phyloP scores from a whole-genome alignment of 2,329 filamentous ascomycete genomes.

The Fusarium pininemorale region DNA sequence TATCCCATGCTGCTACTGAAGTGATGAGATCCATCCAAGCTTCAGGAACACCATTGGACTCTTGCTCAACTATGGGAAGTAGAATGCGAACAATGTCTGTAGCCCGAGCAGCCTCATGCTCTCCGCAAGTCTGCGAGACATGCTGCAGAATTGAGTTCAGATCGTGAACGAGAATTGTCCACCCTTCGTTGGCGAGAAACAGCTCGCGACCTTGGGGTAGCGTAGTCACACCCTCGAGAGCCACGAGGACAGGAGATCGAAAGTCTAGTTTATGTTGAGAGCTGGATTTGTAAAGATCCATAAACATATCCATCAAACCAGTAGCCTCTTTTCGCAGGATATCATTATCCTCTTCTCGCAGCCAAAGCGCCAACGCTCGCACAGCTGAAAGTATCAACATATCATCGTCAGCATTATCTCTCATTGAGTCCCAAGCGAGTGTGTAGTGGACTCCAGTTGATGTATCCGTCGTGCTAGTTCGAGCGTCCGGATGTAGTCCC shows the following conservation, averaged over 20 bases:
- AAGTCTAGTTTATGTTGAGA: constrained; percentile 57
- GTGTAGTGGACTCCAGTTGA: constrained; percentile 57
- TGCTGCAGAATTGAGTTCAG: constrained; percentile 55
- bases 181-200: constrained; percentile 63
- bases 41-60: constrained; percentile 56
- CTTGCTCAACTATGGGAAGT: constrained; percentile 60
- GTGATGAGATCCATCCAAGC: constrained; percentile 67
- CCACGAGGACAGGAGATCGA: constrained; percentile 65
- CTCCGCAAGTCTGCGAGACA: constrained; percentile 36
- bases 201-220: constrained; percentile 57
- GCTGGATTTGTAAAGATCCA: constrained; percentile 66
- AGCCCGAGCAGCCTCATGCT: constrained; percentile 55
- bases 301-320: constrained; percentile 69
- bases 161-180: constrained; percentile 62
- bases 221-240: constrained; percentile 66
- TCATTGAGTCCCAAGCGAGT: constrained; percentile 67
- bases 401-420: constrained; percentile 60
- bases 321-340: constrained; percentile 64
- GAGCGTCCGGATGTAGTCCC: constrained; percentile 68
- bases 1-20: constrained; percentile 58
- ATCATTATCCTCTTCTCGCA: constrained; percentile 74
- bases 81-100: constrained; percentile 66
- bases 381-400: constrained; percentile 68
- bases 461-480: constrained; percentile 54
- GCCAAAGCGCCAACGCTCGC: constrained; percentile 69